Base-by-base conservation (phyloP, 176 grass and related monocot species). In the Poa annua region DNA sequence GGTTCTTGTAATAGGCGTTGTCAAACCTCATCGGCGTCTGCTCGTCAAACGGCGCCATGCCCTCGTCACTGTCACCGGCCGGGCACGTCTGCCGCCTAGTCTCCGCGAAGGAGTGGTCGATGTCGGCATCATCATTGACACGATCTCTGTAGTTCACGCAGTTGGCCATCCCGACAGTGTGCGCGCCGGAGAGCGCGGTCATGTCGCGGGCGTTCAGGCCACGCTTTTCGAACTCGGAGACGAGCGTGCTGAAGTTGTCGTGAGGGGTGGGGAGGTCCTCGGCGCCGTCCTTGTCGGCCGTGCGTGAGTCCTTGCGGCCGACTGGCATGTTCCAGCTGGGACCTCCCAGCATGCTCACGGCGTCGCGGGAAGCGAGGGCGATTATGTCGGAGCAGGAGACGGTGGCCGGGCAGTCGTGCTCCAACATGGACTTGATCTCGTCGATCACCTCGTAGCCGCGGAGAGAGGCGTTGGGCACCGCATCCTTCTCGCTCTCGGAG, bases 311-410 rank as follows among this genome's bases (percentile, higher is more conserved):
- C 86, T 63, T 91, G 34, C 94, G 88, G 41, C 91, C 94, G 19
- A 97, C 53, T 25, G 84, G 85, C 60, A 97, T 91, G 38, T 45
- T 42, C 94, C 94, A 97, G 20, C 14, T 14, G 3, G 87, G 91
- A 1, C 94, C 91, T n/a, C 89, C 91, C 45, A 93, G 80, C 71
- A 86, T 14, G 14, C 54, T 45, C 17, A 94, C 89, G 54, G 92
- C 90, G 47, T 94, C 92, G 39, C 81, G 79, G 12, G 92, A 54
- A 6, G 92, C 87, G 24, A 94, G 80, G 0, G 86, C 76, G 47
- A 94, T 38, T 17, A 85, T 73, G 64, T 94, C 92, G 2, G 92
- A 75, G 49, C 92, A 94, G 15, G 92, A 94, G 71, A 94, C 83
- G 6, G 85, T 69, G 26, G 70, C 80, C 1, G 92, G 89, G 76